Conservation (phyloP, 148 eudicot species). For the Pharnaceum exiguum region DNA sequence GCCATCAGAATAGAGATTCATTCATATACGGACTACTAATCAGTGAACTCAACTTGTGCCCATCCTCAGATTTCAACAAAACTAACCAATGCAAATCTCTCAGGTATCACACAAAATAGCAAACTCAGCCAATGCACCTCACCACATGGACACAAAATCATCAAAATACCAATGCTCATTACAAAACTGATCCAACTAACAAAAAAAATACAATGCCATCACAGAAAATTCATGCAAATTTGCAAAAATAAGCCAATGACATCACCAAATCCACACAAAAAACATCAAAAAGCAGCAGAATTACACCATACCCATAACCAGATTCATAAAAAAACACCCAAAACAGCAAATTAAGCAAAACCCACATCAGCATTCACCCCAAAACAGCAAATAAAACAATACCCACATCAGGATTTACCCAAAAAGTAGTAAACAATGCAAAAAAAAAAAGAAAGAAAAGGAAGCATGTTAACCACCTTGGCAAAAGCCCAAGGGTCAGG, state of each 20-base stretch:
- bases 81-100: too few relatives aligned
- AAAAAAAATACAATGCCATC: too few relatives aligned
- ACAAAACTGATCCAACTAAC: too few relatives aligned
- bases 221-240: too few relatives aligned
- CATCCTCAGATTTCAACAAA: background rate
- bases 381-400: background rate
- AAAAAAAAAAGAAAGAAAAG: background rate
- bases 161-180: too few relatives aligned
- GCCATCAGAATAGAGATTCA: background rate
- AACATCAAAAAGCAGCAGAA: background rate
- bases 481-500: constrained; percentile 81
- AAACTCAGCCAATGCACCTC: background rate
- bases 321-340: background rate
- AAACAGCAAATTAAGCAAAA: background rate
- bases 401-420: background rate
- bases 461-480: constrained; percentile 37
- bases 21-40: background rate
- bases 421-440: background rate
- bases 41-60: background rate
- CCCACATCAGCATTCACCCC: background rate
- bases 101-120: background rate
- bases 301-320: background rate
- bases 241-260: too few relatives aligned
- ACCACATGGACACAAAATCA: background rate
- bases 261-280: constrained; percentile 1